phyloP scores from a whole-genome alignment of 805 yeast genomes.

The Metschnikowia colocasiae region DNA sequence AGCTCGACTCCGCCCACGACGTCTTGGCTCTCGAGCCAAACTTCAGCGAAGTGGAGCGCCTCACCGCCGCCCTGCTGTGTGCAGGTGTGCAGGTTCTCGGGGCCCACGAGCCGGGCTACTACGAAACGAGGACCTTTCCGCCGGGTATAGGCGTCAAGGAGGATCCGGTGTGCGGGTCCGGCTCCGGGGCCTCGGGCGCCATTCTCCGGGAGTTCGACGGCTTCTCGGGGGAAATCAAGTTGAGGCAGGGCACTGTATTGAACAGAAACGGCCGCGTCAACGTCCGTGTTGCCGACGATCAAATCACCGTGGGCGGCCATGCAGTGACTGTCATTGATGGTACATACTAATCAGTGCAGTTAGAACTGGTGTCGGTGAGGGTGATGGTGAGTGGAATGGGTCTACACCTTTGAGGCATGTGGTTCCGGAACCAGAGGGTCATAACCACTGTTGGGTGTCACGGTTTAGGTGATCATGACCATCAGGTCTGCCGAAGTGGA shows the following conservation, averaged over 20 bases:
- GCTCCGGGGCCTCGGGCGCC: constrained; percentile 33
- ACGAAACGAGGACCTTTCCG: constrained; percentile 43
- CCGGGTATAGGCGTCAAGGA: constrained; percentile 36
- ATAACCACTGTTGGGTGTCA: too few relatives aligned
- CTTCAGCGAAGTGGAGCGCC: constrained; percentile 16
- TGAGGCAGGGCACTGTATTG: constrained; percentile 26
- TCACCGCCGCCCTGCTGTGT: neutral
- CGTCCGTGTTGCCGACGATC: constrained; percentile 13
- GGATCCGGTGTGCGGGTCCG: constrained; percentile 57
- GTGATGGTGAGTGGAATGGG: too few relatives aligned
- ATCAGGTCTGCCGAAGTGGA: too few relatives aligned
- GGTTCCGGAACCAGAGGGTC: too few relatives aligned
- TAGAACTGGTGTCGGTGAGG: too few relatives aligned
- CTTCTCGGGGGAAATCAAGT: constrained; percentile 5
- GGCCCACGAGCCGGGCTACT: constrained; percentile 16
- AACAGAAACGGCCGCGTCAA: constrained; percentile 36
- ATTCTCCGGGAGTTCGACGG: constrained; percentile 15
- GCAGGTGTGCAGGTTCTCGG: constrained; percentile 42
- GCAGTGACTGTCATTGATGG: constrained; percentile 39
- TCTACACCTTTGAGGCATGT: too few relatives aligned
- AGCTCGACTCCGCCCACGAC: constrained; percentile 27
- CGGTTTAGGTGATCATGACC: too few relatives aligned
- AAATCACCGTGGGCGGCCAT: constrained; percentile 38
- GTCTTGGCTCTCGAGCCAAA: constrained; percentile 35
- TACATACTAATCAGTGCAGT: too few relatives aligned